Conservation (phyloP, 2,329 filamentous ascomycete species). For the Ampelomyces quisqualis region DNA sequence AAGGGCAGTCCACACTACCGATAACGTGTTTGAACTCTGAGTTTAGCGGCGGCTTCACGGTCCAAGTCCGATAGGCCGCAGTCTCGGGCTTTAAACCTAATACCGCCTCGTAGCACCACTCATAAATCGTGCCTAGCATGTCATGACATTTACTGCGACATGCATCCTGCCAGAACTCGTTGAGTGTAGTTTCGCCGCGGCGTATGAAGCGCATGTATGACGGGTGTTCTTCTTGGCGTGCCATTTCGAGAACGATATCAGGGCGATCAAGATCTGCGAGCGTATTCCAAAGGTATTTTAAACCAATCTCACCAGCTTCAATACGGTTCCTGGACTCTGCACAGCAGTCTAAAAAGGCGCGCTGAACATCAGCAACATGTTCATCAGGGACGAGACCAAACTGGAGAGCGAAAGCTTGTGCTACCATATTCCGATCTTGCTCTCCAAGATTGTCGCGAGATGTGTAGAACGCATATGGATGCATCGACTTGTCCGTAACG, state of each 20-base stretch:
- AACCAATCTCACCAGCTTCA: conserved; percentile 47
- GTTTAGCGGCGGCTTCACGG: conserved; percentile 43
- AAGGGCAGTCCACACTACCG: conserved; percentile 45
- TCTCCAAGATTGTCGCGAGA: conserved; percentile 37
- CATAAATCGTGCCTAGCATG: conserved; percentile 53
- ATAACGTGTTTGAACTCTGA: conserved; percentile 46
- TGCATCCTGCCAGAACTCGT: conserved; percentile 50
- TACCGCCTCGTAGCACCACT: conserved; percentile 51
- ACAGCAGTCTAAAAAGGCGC: conserved; percentile 31
- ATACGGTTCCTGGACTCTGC: conserved; percentile 34
- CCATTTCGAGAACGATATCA: conserved; percentile 47
- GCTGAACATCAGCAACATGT: conserved; percentile 27
- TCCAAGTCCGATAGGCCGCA: conserved; percentile 47
- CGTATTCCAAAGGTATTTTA: conserved; percentile 48
- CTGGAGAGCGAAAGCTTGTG: conserved; percentile 44
- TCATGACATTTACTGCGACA: conserved; percentile 52
- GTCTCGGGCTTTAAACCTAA: conserved; percentile 43
- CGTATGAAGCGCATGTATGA: conserved; percentile 53
- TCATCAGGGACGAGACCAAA: conserved; percentile 33
- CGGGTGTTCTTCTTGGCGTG: conserved; percentile 51
- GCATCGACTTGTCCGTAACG: conserved; percentile 21
- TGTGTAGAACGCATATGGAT: conserved; percentile 46
- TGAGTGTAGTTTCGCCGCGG: conserved; percentile 48
- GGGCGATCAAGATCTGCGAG: conserved; percentile 44
- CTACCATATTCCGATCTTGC: conserved; percentile 44